Base-by-base conservation (phyloP, 1,139 yeast genomes). In the Pneumocystis canis region DNA sequence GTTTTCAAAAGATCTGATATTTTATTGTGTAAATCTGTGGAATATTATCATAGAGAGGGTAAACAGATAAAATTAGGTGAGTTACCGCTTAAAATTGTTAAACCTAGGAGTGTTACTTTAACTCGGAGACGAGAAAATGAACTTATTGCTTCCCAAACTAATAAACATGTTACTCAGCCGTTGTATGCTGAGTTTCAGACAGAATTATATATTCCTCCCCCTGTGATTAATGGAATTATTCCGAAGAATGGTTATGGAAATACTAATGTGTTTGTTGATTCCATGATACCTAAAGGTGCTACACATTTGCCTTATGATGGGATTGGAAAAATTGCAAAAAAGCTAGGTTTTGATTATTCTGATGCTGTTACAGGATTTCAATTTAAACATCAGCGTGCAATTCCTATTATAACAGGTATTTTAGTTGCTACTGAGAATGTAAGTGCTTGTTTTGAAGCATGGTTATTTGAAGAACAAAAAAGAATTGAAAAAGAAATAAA, bases 281-380 rank as follows among this genome's bases (percentile, higher is more conserved):
- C 82, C 57, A 90, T 90, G 97, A 74, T 90, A 2, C 98, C 99
- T 0, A 79, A 76, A 31, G 90, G 92, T 31, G 95, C 88, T 1
- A 80, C 76, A 16, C 80, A 88, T 64, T 74, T 89, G 9, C 75
- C 80, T 1, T 76, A 81, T 66, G 79, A 80, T 39, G 73, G 41
- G 33, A 32, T 32, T 56, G 18, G 58, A 47, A 28, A 39, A 59
- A 39, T 62, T 37, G 28, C 40, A 47, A 60, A 56, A 54, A 28
- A 59, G 28, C 18, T 60, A n/a, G 61, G 32, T 32, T 47, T 92
- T 6, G 96, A 89, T 70, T 89, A 79, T 74, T 97, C 96, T 0
- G 83, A 82, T 61, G 97, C 97, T 0, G 89, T 90, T 3, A 84
- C 85, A 2, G 89, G 94, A 0, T 90, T 94, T 75, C 92, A 87